Evolutionary conservation across 1,284 basidiomycete genomes (phyloP).

Genomic region (Fomitopsis palustris): DNA sequence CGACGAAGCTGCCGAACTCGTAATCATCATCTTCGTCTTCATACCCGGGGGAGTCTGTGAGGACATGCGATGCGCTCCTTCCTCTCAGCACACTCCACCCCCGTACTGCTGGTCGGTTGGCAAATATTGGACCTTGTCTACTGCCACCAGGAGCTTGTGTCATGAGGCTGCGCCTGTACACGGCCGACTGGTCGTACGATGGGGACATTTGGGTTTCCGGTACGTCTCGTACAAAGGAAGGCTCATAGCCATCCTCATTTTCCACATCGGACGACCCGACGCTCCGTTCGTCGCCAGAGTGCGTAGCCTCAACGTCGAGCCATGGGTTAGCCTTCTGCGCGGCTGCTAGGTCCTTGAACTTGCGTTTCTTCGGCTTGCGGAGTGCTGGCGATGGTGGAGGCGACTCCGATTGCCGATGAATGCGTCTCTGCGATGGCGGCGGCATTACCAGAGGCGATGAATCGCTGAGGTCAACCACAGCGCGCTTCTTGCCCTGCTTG

Average conservation of each 20-base stretch:
- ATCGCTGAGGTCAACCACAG: slow-evolving; percentile 27
- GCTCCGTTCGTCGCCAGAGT: slow-evolving; percentile 78
- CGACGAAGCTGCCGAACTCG: slow-evolving; percentile 70
- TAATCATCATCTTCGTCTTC: slow-evolving; percentile 58
- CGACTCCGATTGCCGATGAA: slow-evolving; percentile 31
- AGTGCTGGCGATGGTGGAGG: slow-evolving; percentile 23
- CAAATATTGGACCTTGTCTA: slow-evolving; percentile 48
- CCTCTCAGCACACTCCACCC: slow-evolving; percentile 24
- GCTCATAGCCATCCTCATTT: slow-evolving; percentile 69
- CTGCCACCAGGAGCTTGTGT: slow-evolving; percentile 55
- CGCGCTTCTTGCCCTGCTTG: slow-evolving; percentile 32
- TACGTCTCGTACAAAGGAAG: slow-evolving; percentile 61
- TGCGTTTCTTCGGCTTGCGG: slow-evolving; percentile 34
- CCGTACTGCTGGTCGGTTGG: slow-evolving; percentile 41
- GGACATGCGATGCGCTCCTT: slow-evolving; percentile 19
- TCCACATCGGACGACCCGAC: slow-evolving; percentile 55
- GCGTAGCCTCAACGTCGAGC: slow-evolving; percentile 66
- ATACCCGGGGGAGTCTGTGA: slow-evolving; percentile 59
- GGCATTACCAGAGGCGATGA: slow-evolving; percentile 38
- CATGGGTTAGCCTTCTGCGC: slow-evolving; percentile 44
- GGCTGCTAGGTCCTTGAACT: slow-evolving; percentile 28
- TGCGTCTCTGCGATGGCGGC: slow-evolving; percentile 42
- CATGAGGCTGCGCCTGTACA: slow-evolving; percentile 67
- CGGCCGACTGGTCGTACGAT: slow-evolving; percentile 70
- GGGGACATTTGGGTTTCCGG: slow-evolving; percentile 68